Conservation (phyloP, 768 basidiomycete species). For the Boletus rubropictus region DNA sequence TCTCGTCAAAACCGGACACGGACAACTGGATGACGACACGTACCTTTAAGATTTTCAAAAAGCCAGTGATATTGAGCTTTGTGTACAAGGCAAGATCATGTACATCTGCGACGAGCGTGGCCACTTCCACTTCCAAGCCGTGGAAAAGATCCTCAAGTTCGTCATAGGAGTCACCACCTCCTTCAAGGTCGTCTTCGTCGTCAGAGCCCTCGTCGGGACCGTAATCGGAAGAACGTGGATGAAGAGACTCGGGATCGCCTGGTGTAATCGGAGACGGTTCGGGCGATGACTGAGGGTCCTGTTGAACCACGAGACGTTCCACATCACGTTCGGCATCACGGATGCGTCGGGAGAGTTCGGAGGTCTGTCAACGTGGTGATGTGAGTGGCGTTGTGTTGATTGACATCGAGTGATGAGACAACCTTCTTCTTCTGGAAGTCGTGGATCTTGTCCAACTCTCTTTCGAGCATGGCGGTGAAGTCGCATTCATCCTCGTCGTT, state of each 20-base stretch:
- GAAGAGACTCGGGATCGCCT: slow-evolving; percentile 56
- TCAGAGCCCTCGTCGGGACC: slow-evolving; percentile 68
- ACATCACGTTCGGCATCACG: slow-evolving; percentile 78
- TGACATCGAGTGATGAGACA: slow-evolving; percentile 4
- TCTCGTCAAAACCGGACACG: slow-evolving; percentile 5
- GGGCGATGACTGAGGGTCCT: slow-evolving; percentile 27
- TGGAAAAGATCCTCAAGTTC: slow-evolving; percentile 84
- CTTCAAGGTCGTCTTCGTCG: slow-evolving; percentile 42
- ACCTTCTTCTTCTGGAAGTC: slow-evolving; percentile 91
- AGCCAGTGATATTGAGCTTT: slow-evolving; percentile 97
- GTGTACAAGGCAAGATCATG: slow-evolving; percentile 91
- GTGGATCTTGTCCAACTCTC: slow-evolving; percentile 90
- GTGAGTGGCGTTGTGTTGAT: slow-evolving; percentile 1
- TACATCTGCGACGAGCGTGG: slow-evolving; percentile 87
- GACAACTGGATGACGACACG: slow-evolving; percentile 7
- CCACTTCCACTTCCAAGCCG: slow-evolving; percentile 88
- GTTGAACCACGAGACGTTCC: slow-evolving; percentile 64
- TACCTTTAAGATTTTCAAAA: slow-evolving; percentile 96
- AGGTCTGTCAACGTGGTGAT: slow-evolving; percentile 43
- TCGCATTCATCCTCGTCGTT: slow-evolving; percentile 71
- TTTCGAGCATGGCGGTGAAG: slow-evolving; percentile 73
- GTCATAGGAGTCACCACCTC: slow-evolving; percentile 53
- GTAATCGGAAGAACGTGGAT: slow-evolving; percentile 37
- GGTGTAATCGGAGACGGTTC: slow-evolving; percentile 21
- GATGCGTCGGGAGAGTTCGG: slow-evolving; percentile 78